These are phyloP conservation scores for Fusarium sp. DNA, from an alignment of 2,329 filamentous ascomycete genomes.

Conservation along the genomic window DNA sequence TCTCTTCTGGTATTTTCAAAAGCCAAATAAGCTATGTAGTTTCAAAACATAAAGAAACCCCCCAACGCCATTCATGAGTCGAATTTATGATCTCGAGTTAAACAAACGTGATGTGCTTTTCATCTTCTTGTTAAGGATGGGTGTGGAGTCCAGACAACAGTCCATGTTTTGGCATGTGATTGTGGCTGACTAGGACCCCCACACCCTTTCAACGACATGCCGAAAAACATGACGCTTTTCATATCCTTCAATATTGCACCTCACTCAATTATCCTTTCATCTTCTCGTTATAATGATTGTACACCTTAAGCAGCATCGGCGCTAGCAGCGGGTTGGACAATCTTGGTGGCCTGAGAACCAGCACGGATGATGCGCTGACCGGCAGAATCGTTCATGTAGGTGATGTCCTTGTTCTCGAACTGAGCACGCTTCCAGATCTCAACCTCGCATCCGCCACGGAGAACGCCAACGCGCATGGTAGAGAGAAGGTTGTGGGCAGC, in stretches of 20 bases:
- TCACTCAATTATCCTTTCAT: constrained; percentile 39
- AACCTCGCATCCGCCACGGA: constrained; percentile 88
- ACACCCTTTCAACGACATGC: constrained; percentile 36
- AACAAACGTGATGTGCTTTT: constrained; percentile 35
- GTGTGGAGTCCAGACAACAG: constrained; percentile 10
- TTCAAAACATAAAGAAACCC: constrained; percentile 41
- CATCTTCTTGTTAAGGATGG: constrained; percentile 11
- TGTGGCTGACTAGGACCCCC: constrained; percentile 32
- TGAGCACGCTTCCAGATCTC: constrained; percentile 94
- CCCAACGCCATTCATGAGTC: constrained; percentile 48
- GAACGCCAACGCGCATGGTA: constrained; percentile 88
- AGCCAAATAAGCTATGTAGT: constrained; percentile 34
- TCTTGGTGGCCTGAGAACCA: constrained; percentile 86
- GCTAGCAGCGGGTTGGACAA: constrained; percentile 81
- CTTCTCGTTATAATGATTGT: constrained; percentile 29
- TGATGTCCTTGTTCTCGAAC: constrained; percentile 85
- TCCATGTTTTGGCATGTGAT: constrained; percentile 39
- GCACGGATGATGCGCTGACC: constrained; percentile 89
- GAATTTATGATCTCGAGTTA: constrained; percentile 43
- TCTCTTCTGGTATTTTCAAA: constrained; percentile 37
- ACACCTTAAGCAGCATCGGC: constrained; percentile 80
- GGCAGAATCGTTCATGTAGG: constrained; percentile 82
- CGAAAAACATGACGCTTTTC: constrained; percentile 19
- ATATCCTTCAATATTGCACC: constrained; percentile 27
- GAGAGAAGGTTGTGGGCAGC: constrained; percentile 89